phyloP scores from a whole-genome alignment of 2,329 filamentous ascomycete species.

The Ophiocordyceps robertsii region DNA sequence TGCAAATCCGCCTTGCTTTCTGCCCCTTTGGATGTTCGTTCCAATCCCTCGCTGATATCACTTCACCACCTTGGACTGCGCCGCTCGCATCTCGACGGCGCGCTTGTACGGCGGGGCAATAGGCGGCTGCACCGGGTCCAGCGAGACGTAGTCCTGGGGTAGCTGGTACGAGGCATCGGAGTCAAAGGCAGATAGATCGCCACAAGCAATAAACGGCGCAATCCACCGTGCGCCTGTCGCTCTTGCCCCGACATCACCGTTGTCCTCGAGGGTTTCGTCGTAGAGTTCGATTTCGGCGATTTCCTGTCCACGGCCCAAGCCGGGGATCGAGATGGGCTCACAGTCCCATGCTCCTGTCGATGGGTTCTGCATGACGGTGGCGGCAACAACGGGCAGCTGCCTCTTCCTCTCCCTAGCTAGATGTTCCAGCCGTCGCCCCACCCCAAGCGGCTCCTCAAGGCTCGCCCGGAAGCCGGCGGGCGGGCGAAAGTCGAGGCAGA shows the following conservation, averaged over 20 bases:
- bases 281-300: conserved; percentile 37
- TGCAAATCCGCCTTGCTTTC: not conserved
- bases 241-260: conserved; percentile 10
- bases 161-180: conserved; percentile 89
- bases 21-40: not conserved
- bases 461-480: conserved; percentile 64
- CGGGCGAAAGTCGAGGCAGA: conserved; percentile 79
- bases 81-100: conserved; percentile 58
- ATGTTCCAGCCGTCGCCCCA: conserved; percentile 38
- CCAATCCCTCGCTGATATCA: not conserved
- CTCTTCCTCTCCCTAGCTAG: conserved; percentile 31
- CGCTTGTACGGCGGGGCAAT: conserved; percentile 92
- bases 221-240: conserved; percentile 58
- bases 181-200: conserved; percentile 87
- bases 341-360: conserved; percentile 29
- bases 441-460: conserved; percentile 60
- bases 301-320: conserved; percentile 7
- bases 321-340: conserved; percentile 4
- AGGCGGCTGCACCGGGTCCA: conserved; percentile 88
- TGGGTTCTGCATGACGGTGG: conserved; percentile 31
- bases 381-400: conserved; percentile 26
- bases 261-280: conserved; percentile 20
- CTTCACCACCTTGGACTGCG: conserved; percentile 14
- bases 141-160: conserved; percentile 70
- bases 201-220: conserved; percentile 92